Conservation (phyloP, 2,329 filamentous ascomycete species). For the Diaporthe citriasiana region DNA sequence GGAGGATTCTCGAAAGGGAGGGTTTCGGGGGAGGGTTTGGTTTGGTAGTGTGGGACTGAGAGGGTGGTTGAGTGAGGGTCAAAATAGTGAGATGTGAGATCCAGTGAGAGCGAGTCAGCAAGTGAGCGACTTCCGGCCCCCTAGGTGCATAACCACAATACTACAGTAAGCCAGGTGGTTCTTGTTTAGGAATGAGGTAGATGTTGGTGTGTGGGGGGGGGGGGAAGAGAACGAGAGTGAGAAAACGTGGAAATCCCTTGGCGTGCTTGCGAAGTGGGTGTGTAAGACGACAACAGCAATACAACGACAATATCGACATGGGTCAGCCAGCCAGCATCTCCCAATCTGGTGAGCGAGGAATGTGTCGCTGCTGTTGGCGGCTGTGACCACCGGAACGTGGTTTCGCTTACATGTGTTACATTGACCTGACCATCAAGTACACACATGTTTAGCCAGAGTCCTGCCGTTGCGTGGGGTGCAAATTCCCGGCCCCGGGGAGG, state of each 20-base stretch:
- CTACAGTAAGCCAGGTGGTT: slow-evolving; percentile 16
- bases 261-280: not conserved
- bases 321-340: slow-evolving; percentile 7
- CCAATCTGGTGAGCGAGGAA: not conserved
- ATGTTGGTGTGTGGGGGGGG: not conserved
- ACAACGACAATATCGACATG: not conserved
- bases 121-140: not conserved
- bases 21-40: slow-evolving; percentile 7
- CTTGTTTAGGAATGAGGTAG: slow-evolving; percentile 8
- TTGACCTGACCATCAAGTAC: not conserved
- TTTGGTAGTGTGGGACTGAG: not conserved
- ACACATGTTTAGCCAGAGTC: not conserved
- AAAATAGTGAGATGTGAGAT: slow-evolving; percentile 1
- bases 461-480: not conserved
- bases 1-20: slow-evolving; percentile 43
- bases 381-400: not conserved
- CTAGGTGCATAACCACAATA: slow-evolving; percentile 4
- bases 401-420: not conserved
- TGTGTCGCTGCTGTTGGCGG: not conserved
- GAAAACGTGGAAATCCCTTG: slow-evolving; percentile 29
- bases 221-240: not conserved
- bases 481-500: not conserved
- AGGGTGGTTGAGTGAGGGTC: not conserved
- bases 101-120: not conserved
- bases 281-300: slow-evolving; percentile 18